These are phyloP conservation scores for Hydnomerulius pinastri DNA, from an alignment of 768 basidiomycete genomes.

Conservation along the genomic window DNA sequence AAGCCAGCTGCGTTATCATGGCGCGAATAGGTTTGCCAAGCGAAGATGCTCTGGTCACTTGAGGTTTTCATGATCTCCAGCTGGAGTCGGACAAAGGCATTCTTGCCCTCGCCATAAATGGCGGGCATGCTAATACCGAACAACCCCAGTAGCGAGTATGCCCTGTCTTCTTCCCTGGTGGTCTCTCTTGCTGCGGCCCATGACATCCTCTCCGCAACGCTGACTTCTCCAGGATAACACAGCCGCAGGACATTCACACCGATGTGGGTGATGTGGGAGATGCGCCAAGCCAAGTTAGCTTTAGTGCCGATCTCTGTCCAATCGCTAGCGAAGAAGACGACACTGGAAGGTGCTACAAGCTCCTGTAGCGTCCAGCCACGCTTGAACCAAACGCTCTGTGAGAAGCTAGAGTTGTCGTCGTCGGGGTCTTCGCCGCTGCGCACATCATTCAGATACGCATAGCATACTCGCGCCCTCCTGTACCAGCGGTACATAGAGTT, in stretches of 20 bases:
- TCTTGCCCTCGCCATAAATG: constrained; percentile 26
- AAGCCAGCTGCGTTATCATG: too few species aligned
- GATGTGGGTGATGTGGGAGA: constrained; percentile 19
- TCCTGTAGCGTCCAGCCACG: constrained; percentile 36
- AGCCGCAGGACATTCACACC: constrained; percentile 13
- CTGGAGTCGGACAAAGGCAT: constrained; percentile 28
- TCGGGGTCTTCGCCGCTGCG: neutral
- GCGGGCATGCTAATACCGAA: constrained; percentile 23
- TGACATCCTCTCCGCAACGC: constrained; percentile 27
- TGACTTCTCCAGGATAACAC: constrained; percentile 12
- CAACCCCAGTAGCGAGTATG: constrained; percentile 33
- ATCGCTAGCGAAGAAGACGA: constrained; percentile 27
- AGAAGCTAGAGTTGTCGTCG: constrained; percentile 12
- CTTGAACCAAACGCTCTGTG: constrained; percentile 30
- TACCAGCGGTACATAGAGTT: constrained; percentile 39
- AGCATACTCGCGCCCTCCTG: constrained; percentile 23
- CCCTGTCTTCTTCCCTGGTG: constrained; percentile 26
- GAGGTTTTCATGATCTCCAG: constrained; percentile 19
- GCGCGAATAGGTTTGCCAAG: too few species aligned
- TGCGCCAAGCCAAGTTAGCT: constrained; percentile 11
- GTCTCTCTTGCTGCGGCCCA: constrained; percentile 31
- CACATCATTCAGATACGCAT: constrained; percentile 30
- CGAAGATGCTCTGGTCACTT: constrained; percentile 28
- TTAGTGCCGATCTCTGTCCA: constrained; percentile 24
- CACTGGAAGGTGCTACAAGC: constrained; percentile 27